These are phyloP conservation scores for Gliomastix tumulicola DNA, from an alignment of 2,329 filamentous ascomycete genomes.

Conservation along the genomic window DNA sequence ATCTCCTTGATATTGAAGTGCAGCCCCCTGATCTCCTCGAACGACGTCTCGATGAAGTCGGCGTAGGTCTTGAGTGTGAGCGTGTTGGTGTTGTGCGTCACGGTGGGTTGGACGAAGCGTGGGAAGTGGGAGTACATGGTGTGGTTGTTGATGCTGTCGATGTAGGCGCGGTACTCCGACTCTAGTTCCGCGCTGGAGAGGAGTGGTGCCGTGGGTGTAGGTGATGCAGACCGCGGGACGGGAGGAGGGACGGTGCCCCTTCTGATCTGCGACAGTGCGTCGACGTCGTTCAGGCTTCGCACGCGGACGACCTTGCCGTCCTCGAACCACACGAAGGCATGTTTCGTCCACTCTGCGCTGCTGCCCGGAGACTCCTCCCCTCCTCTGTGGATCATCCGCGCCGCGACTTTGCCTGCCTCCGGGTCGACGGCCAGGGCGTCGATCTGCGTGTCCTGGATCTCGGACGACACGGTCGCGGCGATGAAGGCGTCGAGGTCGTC, in stretches of 20 bases:
- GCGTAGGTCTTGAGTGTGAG: constrained; percentile 15
- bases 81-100: constrained; percentile 19
- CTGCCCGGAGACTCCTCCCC: too few species aligned
- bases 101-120: constrained; percentile 14
- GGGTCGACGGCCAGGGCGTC: too few species aligned
- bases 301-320: background rate
- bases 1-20: constrained; percentile 15
- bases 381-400: too few species aligned
- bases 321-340: background rate
- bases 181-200: background rate
- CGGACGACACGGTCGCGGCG: too few species aligned
- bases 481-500: too few species aligned
- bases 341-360: background rate
- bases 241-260: background rate
- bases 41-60: constrained; percentile 16
- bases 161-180: constrained; percentile 17
- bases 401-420: too few species aligned
- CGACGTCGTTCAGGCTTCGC: background rate
- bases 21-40: constrained; percentile 18
- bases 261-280: background rate
- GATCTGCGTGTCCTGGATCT: too few species aligned
- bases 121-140: constrained; percentile 15
- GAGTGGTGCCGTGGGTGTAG: background rate
- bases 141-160: constrained; percentile 20
- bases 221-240: background rate